Conservation (phyloP, 805 yeast genomes). For the Saturnispora diversa region DNA sequence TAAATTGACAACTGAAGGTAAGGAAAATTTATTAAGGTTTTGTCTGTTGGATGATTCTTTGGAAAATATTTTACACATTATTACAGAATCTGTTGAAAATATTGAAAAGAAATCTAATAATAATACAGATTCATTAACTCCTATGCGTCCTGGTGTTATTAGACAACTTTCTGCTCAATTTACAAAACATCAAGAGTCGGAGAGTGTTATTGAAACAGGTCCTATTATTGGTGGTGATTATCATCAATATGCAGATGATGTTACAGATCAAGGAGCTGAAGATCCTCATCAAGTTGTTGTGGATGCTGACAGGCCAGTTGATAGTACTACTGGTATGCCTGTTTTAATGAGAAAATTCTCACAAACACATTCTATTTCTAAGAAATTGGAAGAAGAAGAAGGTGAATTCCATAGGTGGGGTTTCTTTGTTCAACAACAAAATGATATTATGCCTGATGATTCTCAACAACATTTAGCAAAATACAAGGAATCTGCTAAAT, state of each 20-base stretch:
- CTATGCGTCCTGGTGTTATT: slow-evolving; percentile 22
- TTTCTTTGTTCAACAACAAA: slow-evolving; percentile 61
- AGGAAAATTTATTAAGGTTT: slow-evolving; percentile 44
- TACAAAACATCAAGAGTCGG: slow-evolving; percentile 40
- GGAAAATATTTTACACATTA: slow-evolving; percentile 44
- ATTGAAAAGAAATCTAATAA: slow-evolving; percentile 1
- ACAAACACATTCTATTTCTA: slow-evolving; percentile 59
- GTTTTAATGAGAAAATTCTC: slow-evolving; percentile 57
- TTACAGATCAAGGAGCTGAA: slow-evolving; percentile 9
- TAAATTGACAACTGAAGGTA: slow-evolving; percentile 43
- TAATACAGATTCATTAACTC: neutral
- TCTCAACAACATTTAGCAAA: slow-evolving; percentile 10
- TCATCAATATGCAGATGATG: slow-evolving; percentile 12
- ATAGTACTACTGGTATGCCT: slow-evolving; percentile 64
- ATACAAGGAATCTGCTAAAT: slow-evolving; percentile 5
- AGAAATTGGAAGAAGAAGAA: slow-evolving; percentile 79
- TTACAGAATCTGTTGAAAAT: slow-evolving; percentile 22
- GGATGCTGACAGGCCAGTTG: slow-evolving; percentile 56
- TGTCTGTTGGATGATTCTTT: slow-evolving; percentile 48
- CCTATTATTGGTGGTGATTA: slow-evolving; percentile 42
- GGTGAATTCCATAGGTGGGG: slow-evolving; percentile 90
- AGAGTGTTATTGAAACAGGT: slow-evolving; percentile 44
- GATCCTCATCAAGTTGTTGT: slow-evolving; percentile 67
- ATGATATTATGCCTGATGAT: slow-evolving; percentile 25
- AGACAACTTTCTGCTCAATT: slow-evolving; percentile 26